phyloP scores from a whole-genome alignment of 2,329 filamentous ascomycete genomes.

The Arthrinium puccinioides region DNA sequence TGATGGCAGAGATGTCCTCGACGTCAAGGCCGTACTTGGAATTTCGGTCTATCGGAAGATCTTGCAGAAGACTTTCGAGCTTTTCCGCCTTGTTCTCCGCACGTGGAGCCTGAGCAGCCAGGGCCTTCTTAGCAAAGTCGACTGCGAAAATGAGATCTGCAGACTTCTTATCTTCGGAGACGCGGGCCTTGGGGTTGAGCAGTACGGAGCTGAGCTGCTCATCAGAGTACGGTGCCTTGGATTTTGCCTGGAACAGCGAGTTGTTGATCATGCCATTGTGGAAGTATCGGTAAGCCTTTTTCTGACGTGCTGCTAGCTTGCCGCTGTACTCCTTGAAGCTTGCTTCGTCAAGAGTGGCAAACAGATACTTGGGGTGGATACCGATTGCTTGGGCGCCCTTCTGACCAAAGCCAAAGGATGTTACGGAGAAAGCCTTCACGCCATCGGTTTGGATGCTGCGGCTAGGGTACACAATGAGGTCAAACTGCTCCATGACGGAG shows the following conservation, averaged over 20 bases:
- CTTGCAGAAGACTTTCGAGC: conserved; percentile 67
- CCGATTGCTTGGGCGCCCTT: conserved; percentile 97
- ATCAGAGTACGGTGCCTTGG: conserved; percentile 81
- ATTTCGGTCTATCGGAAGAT: conserved; percentile 39
- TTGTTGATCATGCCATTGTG: conserved; percentile 98
- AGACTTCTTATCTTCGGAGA: conserved; percentile 79
- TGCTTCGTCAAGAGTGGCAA: conserved; percentile 81
- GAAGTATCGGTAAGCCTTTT: conserved; percentile 98
- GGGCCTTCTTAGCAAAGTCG: conserved; percentile 58
- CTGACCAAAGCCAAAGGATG: conserved; percentile 98
- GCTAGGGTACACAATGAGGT: conserved; percentile 95
- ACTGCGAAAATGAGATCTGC: conserved; percentile 67
- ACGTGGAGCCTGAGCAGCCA: conserved; percentile 37
- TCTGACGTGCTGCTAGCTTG: conserved; percentile 90
- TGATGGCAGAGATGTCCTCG: conserved; percentile 79
- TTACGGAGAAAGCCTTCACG: conserved; percentile 97
- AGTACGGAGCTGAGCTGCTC: conserved; percentile 81
- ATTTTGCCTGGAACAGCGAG: conserved; percentile 93
- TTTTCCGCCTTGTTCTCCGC: conserved; percentile 57
- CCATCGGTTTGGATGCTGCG: conserved; percentile 94
- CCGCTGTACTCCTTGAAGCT: conserved; percentile 75
- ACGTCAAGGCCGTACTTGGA: conserved; percentile 92
- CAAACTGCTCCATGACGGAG: conserved; percentile 92
- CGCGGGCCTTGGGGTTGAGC: conserved; percentile 88
- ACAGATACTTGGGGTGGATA: conserved; percentile 91